A percentile compares a stretch with the other conserved stretches of the same genome.
Conservation (phyloP, 129 eudicot genomes). For the Lactuca saligna region DNA sequence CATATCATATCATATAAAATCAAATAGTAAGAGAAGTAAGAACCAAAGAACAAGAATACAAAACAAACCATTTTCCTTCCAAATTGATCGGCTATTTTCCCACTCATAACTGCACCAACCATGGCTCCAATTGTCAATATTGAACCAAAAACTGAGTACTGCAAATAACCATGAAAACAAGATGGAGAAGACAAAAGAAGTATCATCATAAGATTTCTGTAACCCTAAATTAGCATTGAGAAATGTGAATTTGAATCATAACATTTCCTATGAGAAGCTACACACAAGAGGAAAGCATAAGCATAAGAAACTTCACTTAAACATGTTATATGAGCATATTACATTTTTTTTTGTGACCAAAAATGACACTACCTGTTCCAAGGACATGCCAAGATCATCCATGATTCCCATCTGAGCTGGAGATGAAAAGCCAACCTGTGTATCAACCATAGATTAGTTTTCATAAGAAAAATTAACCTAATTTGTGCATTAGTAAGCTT, state of each 20-base stretch:
- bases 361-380: slow-evolving; percentile 57
- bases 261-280: background rate
- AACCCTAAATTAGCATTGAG: background rate
- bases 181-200: slow-evolving; percentile 1
- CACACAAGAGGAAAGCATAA: slow-evolving; percentile 6
- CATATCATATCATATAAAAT: slow-evolving; percentile 23
- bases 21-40: slow-evolving; percentile 1
- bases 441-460: slow-evolving; percentile 5
- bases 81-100: slow-evolving; percentile 71
- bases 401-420: slow-evolving; percentile 83
- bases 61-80: slow-evolving; percentile 76
- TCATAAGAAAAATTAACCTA: slow-evolving; percentile 2
- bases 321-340: background rate
- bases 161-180: slow-evolving; percentile 29
- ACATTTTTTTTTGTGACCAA: background rate
- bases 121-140: slow-evolving; percentile 88
- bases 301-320: background rate
- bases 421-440: slow-evolving; percentile 86
- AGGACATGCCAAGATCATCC: slow-evolving; percentile 68
- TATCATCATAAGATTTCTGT: background rate
- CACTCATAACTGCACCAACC: slow-evolving; percentile 78
- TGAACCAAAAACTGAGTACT: slow-evolving; percentile 92
- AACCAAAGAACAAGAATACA: slow-evolving; percentile 12
- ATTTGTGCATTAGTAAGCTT: background rate
- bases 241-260: background rate